Base-by-base conservation (phyloP, 352 stramenopile genomes). In the Pythium oligandrum region DNA sequence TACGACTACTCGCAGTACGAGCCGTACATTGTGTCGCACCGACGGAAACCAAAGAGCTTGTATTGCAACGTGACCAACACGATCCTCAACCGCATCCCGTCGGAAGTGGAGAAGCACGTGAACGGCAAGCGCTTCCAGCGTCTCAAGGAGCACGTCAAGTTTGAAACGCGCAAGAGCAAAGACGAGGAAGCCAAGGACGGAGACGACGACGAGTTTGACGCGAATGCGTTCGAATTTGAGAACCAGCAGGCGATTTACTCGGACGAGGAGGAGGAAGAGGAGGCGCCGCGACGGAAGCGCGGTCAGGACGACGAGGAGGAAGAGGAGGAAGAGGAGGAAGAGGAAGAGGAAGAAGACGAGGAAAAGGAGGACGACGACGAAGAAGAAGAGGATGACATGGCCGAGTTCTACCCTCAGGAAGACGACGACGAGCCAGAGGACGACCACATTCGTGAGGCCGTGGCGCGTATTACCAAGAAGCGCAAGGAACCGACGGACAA, bases 1-100 rank as follows among this genome's bases (percentile, higher is more conserved):
- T 73, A 88, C 66, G 86, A 96, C 67, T 96, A 92, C 74, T 85
- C 78, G 48, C 70, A 96, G 76, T 97, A 96, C 73, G 84, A 92
- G 66, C 88, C 88, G 53, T 91, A 93, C 59, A 94, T 97, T 53
- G 83, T 95, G 30, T 48, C 76, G 44, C 84, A 97, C 58, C 88
- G 88, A n/a, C 74, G 69, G 40, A 80, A 93, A 34, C 48, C 73
- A 34, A 94, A 95, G 59, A 73, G 83, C 44, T 52, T 97, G n/a
- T 97, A 67, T 48, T 97, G 88, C 70, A 95, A 91, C 39, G 74
- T 97, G 35, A 96, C 88, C 4, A 66, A 75, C 40, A 90, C 61
- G 32, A 68, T 90, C 32, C 62, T 97, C n/a, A 97, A 97, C 65
- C 77, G 79, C 51, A 96, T 97, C 48, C 88, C 88, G 8, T 59